These are phyloP conservation scores for Aspergillus conjunctus DNA, from an alignment of 495 filamentous ascomycete genomes.

Conservation along the genomic window DNA sequence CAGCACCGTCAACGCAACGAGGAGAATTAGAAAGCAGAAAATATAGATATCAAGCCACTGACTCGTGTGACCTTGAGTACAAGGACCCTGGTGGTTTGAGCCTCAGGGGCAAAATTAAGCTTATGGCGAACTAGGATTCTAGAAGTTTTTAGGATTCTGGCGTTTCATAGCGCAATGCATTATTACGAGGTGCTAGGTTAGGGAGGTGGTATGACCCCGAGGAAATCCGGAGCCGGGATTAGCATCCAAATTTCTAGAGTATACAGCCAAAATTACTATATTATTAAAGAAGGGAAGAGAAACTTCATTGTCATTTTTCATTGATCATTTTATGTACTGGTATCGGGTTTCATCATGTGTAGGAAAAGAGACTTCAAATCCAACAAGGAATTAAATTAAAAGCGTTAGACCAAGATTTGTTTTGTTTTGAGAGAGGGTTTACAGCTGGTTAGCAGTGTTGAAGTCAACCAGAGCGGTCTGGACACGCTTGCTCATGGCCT, in stretches of 20 bases:
- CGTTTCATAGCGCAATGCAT: no score
- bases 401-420: constrained; percentile 7
- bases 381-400: constrained; percentile 2
- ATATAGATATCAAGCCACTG: background rate
- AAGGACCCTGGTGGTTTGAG: background rate
- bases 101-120: background rate
- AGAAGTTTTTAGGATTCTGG: background rate
- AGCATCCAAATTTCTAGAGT: no score
- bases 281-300: background rate
- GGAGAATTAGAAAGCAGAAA: background rate
- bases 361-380: constrained; percentile 19
- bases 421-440: constrained; percentile 40
- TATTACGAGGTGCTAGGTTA: no score
- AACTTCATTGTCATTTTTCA: constrained; percentile 4
- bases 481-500: constrained; percentile 88
- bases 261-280: no score
- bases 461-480: constrained; percentile 84
- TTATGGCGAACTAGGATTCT: background rate
- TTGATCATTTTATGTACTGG: constrained; percentile 30
- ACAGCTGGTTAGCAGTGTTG: constrained; percentile 84
- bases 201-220: no score
- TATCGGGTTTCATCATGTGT: constrained; percentile 26
- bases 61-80: no score
- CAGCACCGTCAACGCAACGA: no score
- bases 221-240: no score